Conservation (phyloP, 2,329 filamentous ascomycete genomes). For the Graphilbum ipis-grandicollis region DNA sequence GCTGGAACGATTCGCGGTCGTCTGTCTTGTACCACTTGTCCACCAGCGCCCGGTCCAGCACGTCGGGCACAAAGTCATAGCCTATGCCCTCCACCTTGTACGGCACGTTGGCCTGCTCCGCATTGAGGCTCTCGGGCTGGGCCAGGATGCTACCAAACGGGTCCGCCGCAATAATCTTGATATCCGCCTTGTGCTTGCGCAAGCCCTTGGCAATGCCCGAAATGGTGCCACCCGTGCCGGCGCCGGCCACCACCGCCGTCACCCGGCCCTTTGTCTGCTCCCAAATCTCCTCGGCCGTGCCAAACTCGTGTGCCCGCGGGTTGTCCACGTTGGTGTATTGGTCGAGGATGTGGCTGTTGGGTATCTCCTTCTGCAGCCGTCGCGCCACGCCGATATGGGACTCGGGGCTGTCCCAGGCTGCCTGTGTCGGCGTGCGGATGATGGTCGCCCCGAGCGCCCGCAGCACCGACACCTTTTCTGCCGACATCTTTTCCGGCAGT, state of each 20-base stretch:
- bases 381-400: slow-evolving; percentile 91
- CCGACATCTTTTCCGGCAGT: slow-evolving; percentile 97
- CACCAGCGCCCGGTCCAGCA: slow-evolving; percentile 62
- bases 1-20: slow-evolving; percentile 77
- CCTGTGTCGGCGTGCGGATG: slow-evolving; percentile 90
- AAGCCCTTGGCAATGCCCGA: slow-evolving; percentile 75
- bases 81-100: slow-evolving; percentile 99
- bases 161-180: slow-evolving; percentile 87
- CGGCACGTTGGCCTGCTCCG: slow-evolving; percentile 59
- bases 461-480: slow-evolving; percentile 91
- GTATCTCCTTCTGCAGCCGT: slow-evolving; percentile 83
- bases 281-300: slow-evolving; percentile 95
- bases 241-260: slow-evolving; percentile 72
- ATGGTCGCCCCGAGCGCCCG: slow-evolving; percentile 91
- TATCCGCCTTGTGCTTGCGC: slow-evolving; percentile 65
- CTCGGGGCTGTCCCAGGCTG: slow-evolving; percentile 85
- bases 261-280: slow-evolving; percentile 71
- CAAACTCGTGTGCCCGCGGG: slow-evolving; percentile 80
- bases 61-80: slow-evolving; percentile 95
- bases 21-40: slow-evolving; percentile 98
- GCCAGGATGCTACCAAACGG: slow-evolving; percentile 85
- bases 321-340: slow-evolving; percentile 91
- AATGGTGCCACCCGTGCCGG: slow-evolving; percentile 90
- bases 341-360: slow-evolving; percentile 91
- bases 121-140: slow-evolving; percentile 61